Evolutionary conservation across 1,284 basidiomycete species (phyloP).

Genomic region (Termitomyces sp.): DNA sequence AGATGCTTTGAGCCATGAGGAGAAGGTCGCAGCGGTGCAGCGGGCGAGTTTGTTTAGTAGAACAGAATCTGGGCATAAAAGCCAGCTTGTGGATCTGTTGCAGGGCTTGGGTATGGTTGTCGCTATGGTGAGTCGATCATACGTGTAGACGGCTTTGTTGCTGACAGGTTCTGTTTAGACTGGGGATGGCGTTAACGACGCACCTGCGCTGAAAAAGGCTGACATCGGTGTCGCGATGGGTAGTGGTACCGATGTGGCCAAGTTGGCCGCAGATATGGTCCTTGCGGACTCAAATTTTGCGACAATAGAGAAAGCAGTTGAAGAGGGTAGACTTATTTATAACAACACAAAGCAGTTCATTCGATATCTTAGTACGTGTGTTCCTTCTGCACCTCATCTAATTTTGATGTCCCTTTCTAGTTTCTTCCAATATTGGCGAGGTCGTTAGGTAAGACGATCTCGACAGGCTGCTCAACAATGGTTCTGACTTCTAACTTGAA

Average conservation of each 20-base stretch:
- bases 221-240: slow-evolving; percentile 99
- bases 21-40: slow-evolving; percentile 84
- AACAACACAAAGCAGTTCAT: slow-evolving; percentile 99
- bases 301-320: slow-evolving; percentile 93
- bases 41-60: slow-evolving; percentile 87
- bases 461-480: not conserved
- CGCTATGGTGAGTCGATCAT: slow-evolving; percentile 75
- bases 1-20: slow-evolving; percentile 73
- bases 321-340: slow-evolving; percentile 96
- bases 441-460: slow-evolving; percentile 67
- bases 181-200: slow-evolving; percentile 95
- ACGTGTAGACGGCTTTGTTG: slow-evolving; percentile 5
- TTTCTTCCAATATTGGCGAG: slow-evolving; percentile 98
- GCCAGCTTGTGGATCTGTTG: slow-evolving; percentile 91
- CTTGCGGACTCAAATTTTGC: slow-evolving; percentile 86
- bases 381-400: slow-evolving; percentile 4
- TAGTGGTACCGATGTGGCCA: slow-evolving; percentile 97
- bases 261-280: slow-evolving; percentile 96
- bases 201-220: slow-evolving; percentile 93
- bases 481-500: slow-evolving; percentile 19
- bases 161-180: slow-evolving; percentile 43
- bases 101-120: slow-evolving; percentile 91
- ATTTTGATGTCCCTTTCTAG: slow-evolving; percentile 42
- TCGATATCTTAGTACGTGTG: slow-evolving; percentile 78
- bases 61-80: slow-evolving; percentile 95